Evolutionary conservation across 345 rosid species (phyloP), one percentile per base, ranked within the genome.

Genomic region (Crucihimalaya himalaica): DNA sequence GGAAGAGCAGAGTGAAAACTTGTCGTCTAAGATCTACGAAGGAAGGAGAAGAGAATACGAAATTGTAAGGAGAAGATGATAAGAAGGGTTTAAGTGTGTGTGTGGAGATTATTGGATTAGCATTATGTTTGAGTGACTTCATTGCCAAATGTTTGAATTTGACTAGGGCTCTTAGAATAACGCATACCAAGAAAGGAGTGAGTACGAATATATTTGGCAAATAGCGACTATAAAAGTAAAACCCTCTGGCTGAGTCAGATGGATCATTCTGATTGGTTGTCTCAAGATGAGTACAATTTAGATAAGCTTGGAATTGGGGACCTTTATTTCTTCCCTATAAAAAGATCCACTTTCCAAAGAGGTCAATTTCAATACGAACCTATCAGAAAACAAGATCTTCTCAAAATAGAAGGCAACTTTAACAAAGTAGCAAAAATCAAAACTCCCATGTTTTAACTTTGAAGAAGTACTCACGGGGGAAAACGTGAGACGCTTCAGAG

Each of bases 211-310:
- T 21, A 16, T 10, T 8, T 61, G 56, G 2, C 42, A 37, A 28
- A 39, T 50, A 21, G 0, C 16, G 21, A 62, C 28, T 40, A 60
- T 1, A 16, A 35, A 60, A 48, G 48, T 1, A 16, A 35, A 60
- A 48, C 11, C 40, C 13, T 50, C 12, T 61, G 6, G 76, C 52
- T 51, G 68, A 71, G 13, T 72, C 76, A 28, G 62, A 71, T 27
- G 63, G 63, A 43, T 72, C 47, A 32, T 25, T 34, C 0, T 34
- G 16, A 73, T 42, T 45, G 48, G 71, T 45, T 73, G 46, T 53
- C 3, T 31, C 2, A 31, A 14, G 65, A 35, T 47, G 51, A 73
- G 39, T 46, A 46, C 28, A 18, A 56, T 32, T 21, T 11, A 3
- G 15, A 34, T 40, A 54, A 52, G 37, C 23, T 42, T 45, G 61